Evolutionary conservation across 805 yeast species (phyloP).

Genomic region (Cyberlindnera japonica): DNA sequence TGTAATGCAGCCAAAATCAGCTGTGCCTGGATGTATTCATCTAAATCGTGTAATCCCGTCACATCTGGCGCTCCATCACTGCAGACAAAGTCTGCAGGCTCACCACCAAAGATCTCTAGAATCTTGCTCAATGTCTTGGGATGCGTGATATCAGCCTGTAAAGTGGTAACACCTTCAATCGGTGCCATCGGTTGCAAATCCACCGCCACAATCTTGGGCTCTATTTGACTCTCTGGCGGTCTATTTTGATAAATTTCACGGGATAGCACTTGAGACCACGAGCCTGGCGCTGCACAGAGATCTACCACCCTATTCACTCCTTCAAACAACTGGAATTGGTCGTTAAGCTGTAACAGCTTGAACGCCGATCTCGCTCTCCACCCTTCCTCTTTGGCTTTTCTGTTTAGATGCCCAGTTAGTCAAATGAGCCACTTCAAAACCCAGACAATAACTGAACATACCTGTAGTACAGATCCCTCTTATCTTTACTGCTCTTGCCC

Average conservation of each 20-base stretch:
- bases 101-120: slow-evolving; percentile 80
- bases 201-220: slow-evolving; percentile 83
- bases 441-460: too few relatives aligned
- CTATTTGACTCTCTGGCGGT: slow-evolving; percentile 36
- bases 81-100: slow-evolving; percentile 91
- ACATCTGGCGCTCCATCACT: slow-evolving; percentile 99
- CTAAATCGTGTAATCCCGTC: slow-evolving; percentile 93
- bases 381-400: slow-evolving; percentile 97
- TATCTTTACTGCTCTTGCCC: slow-evolving; percentile 96
- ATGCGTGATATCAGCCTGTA: slow-evolving; percentile 97
- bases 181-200: slow-evolving; percentile 98
- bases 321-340: slow-evolving; percentile 74
- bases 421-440: too few relatives aligned
- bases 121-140: slow-evolving; percentile 81
- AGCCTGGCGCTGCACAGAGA: slow-evolving; percentile 94
- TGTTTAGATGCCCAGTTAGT: too few relatives aligned
- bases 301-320: slow-evolving; percentile 85
- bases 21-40: slow-evolving; percentile 96
- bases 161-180: slow-evolving; percentile 80
- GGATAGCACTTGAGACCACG: slow-evolving; percentile 95
- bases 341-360: slow-evolving; percentile 85
- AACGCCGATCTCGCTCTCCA: slow-evolving; percentile 97
- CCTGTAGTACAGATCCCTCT: slow-evolving; percentile 81
- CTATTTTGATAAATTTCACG: slow-evolving; percentile 52
- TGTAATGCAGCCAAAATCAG: slow-evolving; percentile 87